phyloP scores from a whole-genome alignment of 73 alveolate species.

The Urostyla sp. region DNA sequence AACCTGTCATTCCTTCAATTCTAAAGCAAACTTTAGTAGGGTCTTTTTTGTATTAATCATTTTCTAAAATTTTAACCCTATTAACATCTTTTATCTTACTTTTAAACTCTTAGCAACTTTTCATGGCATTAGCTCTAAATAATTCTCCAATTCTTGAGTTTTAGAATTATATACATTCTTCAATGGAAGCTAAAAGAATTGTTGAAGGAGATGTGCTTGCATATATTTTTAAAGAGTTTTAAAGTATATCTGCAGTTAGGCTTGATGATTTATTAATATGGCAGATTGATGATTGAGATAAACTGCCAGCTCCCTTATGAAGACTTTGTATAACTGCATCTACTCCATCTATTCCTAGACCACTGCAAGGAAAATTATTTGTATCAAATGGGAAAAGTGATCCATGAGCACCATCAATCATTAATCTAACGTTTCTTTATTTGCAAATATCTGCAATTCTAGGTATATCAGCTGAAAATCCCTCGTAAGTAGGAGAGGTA shows the following conservation, averaged over 20 bases:
- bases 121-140: not conserved
- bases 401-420: constrained; percentile 55
- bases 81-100: not conserved
- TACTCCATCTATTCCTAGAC: not conserved
- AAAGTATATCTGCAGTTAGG: not conserved
- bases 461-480: not conserved
- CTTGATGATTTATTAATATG: constrained; percentile 5
- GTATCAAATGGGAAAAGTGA: constrained; percentile 10
- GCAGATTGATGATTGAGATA: constrained; percentile 15
- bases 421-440: not conserved
- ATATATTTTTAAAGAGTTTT: not conserved
- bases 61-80: not conserved
- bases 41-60: not conserved
- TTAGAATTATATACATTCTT: no score
- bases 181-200: not conserved
- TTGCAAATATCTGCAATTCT: not conserved
- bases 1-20: constrained; percentile 36
- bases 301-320: constrained; percentile 19
- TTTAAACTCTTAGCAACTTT: not conserved
- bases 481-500: not conserved
- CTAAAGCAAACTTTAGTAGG: constrained; percentile 38
- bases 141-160: constrained; percentile 15
- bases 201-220: not conserved
- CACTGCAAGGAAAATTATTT: not conserved
- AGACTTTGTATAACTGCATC: constrained; percentile 14